These are phyloP conservation scores for Cryptococcus sp. DNA, from an alignment of 1,284 basidiomycete genomes.

Conservation along the genomic window DNA sequence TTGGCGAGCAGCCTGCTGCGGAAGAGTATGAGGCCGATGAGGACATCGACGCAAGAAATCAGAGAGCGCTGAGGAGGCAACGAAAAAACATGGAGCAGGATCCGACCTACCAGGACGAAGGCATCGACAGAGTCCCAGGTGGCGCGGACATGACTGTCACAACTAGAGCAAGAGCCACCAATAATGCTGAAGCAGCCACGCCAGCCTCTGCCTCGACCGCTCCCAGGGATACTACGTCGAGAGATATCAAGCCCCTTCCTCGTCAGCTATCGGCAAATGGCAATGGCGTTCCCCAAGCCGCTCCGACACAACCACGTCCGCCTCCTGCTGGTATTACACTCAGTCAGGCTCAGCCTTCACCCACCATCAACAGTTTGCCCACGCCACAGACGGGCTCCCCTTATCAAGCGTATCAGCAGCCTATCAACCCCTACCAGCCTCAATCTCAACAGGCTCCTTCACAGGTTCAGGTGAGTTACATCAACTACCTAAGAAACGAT, in stretches of 20 bases:
- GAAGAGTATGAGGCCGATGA: constrained; percentile 35
- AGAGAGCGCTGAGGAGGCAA: constrained; percentile 25
- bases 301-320: not conserved
- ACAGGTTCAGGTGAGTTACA: constrained; percentile 3
- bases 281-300: not conserved
- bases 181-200: constrained; percentile 3
- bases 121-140: constrained; percentile 8
- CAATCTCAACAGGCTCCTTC: not conserved
- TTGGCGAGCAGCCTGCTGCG: constrained; percentile 28
- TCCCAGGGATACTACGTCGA: no score
- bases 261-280: not conserved
- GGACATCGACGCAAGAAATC: constrained; percentile 21
- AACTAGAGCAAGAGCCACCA: not conserved
- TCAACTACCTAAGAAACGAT: not conserved
- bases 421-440: constrained; percentile 1
- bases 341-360: not conserved
- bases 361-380: not conserved
- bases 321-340: not conserved
- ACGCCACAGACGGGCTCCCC: constrained; percentile 4
- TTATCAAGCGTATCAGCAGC: constrained; percentile 5
- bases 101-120: constrained; percentile 23
- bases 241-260: no score
- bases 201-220: not conserved
- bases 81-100: constrained; percentile 28
- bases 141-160: constrained; percentile 3